Evolutionary conservation across 169 alveolate genomes (phyloP).

Genomic region (Ichthyophthirius multifiliis): DNA sequence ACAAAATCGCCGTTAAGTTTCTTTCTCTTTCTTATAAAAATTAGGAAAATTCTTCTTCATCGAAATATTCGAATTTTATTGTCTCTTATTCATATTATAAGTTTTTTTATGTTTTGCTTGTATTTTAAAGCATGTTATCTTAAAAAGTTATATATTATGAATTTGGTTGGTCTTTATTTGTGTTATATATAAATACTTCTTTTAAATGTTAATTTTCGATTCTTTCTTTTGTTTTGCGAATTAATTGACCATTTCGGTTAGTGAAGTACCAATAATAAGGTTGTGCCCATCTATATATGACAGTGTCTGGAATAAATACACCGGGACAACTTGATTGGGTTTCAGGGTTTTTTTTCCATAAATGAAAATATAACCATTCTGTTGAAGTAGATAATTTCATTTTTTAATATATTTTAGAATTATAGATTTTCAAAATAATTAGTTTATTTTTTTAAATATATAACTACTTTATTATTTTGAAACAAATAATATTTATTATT

Average conservation of each 20-base stretch:
- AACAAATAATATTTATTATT: too few relatives aligned
- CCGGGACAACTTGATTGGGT: constrained; percentile 39
- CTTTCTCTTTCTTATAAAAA: constrained; percentile 41
- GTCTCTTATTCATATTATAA: too few relatives aligned
- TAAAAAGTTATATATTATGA: background rate
- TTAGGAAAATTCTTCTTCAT: constrained; percentile 18
- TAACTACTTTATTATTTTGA: too few relatives aligned
- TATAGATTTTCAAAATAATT: too few relatives aligned
- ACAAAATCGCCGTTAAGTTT: background rate
- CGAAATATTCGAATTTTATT: constrained; percentile 28
- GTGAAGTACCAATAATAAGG: constrained; percentile 71
- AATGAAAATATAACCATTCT: constrained; percentile 57
- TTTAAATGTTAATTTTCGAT: constrained; percentile 41
- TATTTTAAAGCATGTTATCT: background rate
- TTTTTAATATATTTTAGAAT: too few relatives aligned
- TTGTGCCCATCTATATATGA: constrained; percentile 55
- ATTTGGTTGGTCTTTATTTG: background rate
- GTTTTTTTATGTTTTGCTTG: background rate
- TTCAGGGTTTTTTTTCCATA: constrained; percentile 47
- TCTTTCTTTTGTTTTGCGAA: constrained; percentile 55
- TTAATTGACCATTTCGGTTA: constrained; percentile 45
- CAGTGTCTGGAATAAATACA: constrained; percentile 59
- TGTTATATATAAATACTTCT: background rate
- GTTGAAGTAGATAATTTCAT: constrained; percentile 37
- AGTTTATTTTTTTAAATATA: too few relatives aligned